Evolutionary conservation across 202 grass and related monocot genomes (phyloP).

Genomic region (Zizania palustris): DNA sequence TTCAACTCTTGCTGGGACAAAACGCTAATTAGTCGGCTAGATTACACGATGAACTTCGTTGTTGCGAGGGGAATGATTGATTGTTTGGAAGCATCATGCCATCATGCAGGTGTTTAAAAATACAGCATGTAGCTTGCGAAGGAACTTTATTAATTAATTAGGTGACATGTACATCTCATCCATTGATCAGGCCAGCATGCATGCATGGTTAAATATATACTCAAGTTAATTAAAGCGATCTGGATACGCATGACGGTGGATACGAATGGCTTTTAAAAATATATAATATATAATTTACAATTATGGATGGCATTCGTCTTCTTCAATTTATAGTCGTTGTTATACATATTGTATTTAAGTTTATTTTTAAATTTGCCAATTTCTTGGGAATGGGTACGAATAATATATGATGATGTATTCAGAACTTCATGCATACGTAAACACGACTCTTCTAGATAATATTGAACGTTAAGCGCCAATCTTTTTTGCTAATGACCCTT

Average conservation of each 20-base stretch:
- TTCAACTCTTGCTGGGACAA: slow-evolving; percentile 37
- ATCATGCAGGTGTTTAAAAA: not conserved
- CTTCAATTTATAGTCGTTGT: no score
- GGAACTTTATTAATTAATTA: not conserved
- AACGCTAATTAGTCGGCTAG: slow-evolving; percentile 17
- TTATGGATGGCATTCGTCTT: no score
- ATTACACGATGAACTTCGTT: not conserved
- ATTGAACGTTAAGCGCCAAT: no score
- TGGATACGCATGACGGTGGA: not conserved
- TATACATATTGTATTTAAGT: no score
- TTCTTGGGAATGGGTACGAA: no score
- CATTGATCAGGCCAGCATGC: not conserved
- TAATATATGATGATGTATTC: not conserved
- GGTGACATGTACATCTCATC: not conserved
- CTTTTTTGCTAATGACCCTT: no score
- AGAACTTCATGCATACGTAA: slow-evolving; percentile 30
- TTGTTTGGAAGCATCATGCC: not conserved
- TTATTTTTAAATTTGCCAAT: no score
- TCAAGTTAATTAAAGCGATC: no score
- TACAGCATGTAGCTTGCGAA: not conserved
- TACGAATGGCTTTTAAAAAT: not conserved
- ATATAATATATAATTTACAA: no score
- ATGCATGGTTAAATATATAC: no score
- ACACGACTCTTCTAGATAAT: slow-evolving; percentile 5
- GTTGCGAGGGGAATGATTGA: slow-evolving; percentile 25